These are phyloP conservation scores for Sarocladium oryzae DNA, from an alignment of 2,329 filamentous ascomycete species.

Conservation along the genomic window DNA sequence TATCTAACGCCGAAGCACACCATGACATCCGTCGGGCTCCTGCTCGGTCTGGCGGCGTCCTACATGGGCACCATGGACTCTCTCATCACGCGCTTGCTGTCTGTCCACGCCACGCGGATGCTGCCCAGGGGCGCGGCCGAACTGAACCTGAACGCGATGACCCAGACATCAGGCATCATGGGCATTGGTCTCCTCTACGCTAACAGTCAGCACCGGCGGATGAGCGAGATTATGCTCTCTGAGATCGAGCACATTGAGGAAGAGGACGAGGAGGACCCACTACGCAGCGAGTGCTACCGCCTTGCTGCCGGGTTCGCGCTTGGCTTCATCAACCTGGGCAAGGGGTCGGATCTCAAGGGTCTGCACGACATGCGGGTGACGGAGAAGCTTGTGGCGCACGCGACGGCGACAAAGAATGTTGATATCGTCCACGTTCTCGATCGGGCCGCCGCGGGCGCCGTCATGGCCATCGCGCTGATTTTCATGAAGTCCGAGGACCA, in stretches of 20 bases:
- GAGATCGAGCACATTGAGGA: constrained; percentile 84
- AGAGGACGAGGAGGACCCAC: constrained; percentile 73
- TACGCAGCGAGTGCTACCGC: constrained; percentile 93
- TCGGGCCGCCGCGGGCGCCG: constrained; percentile 86
- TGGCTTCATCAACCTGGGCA: constrained; percentile 89
- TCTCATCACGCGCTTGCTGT: constrained; percentile 83
- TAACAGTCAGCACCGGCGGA: constrained; percentile 90
- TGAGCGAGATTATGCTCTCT: constrained; percentile 98
- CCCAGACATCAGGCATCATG: constrained; percentile 95
- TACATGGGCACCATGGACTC: constrained; percentile 98
- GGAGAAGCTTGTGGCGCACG: constrained; percentile 78
- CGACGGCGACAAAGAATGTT: constrained; percentile 84
- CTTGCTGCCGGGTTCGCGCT: constrained; percentile 89
- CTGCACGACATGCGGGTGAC: constrained; percentile 91
- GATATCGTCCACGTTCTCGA: constrained; percentile 90
- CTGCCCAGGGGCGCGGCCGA: constrained; percentile 87
- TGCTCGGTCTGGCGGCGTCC: constrained; percentile 86
- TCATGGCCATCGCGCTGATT: constrained; percentile 82
- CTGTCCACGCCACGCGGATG: constrained; percentile 94
- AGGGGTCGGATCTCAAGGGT: constrained; percentile 79
- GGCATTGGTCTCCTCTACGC: constrained; percentile 92
- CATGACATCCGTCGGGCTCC: constrained; percentile 96
- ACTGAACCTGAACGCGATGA: constrained; percentile 84
- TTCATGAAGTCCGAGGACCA: constrained; percentile 96
- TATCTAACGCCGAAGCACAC: constrained; percentile 98